Evolutionary conservation across 768 basidiomycete genomes (phyloP), one percentile per base, ranked within the genome.

Genomic region (Crucibulum laeve): DNA sequence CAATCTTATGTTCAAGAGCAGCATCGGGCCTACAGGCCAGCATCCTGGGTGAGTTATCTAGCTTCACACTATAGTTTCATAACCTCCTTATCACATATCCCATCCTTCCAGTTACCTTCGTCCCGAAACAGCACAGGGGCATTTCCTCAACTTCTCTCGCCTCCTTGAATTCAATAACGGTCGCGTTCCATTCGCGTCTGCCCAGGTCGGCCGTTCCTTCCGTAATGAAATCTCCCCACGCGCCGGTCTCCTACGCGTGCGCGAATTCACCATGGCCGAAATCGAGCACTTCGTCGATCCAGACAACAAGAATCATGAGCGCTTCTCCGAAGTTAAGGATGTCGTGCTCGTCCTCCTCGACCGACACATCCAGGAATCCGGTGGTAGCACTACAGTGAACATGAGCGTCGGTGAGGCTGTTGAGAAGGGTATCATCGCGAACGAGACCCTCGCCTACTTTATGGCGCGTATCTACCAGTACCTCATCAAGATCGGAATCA

Each of bases 221-320:
- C 82, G 96, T 41, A 99, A 99, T 62, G 96, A 98, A 63, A 98
- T 99, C 53, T 94, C 93, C 0, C 96, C 96, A 11, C 88, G 92
- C 44, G 91, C 94, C 28, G 96, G 96, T 42, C 76, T 99, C 30
- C 77, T 99, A 37, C 93, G 96, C 48, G 95, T 98, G 24, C 89
- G 95, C 53, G 96, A 99, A 64, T 99, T 98, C 70, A 96, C 91
- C 8, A 96, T 98, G 95, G 96, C 93, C 36, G 96, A 99, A 71
- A 96, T 99, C 60, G 96, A 99, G 68, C 96, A 99, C 70, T 99
- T 73, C 51, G 96, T 99, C 53, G 96, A 98, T 71, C 96, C 96
- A 11, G 75, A 77, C 33, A 84, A 96, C 70, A 99, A 98, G 70
- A 68, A 63, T 4, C 96, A 98, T 65, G 69, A 75, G 19, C 78